These are phyloP conservation scores for Peltaster fructicola DNA, from an alignment of 2,329 filamentous ascomycete species.

Conservation along the genomic window DNA sequence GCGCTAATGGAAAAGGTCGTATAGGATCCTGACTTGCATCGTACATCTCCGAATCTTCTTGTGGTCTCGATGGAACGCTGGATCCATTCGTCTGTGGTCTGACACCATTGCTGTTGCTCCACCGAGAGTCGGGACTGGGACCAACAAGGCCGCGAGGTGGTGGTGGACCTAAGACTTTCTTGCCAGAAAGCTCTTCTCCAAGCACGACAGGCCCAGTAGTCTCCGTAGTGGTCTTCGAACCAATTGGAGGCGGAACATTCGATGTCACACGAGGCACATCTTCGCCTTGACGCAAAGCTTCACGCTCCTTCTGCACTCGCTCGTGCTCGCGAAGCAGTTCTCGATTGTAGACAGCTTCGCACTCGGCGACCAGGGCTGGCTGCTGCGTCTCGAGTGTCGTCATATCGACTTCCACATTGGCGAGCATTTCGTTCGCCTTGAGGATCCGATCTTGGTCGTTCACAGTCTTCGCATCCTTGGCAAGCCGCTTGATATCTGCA, in stretches of 20 bases:
- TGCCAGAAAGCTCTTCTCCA: constrained; percentile 45
- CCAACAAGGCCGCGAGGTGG: constrained; percentile 36
- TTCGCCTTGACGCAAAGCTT: constrained; percentile 45
- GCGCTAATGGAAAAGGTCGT: not conserved
- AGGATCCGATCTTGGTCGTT: constrained; percentile 71
- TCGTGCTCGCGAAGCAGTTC: constrained; percentile 48
- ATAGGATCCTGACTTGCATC: constrained; percentile 21
- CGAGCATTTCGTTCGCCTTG: constrained; percentile 77
- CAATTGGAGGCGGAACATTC: constrained; percentile 22
- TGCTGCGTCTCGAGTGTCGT: constrained; percentile 51
- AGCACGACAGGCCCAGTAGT: constrained; percentile 32
- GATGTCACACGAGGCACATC: constrained; percentile 23
- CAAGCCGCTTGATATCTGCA: constrained; percentile 67
- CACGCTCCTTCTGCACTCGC: constrained; percentile 29
- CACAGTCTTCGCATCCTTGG: constrained; percentile 64
- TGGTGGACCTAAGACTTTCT: constrained; percentile 25
- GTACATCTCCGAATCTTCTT: constrained; percentile 27
- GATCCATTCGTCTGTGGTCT: constrained; percentile 25
- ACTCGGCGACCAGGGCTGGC: constrained; percentile 48
- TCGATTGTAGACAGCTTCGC: constrained; percentile 62
- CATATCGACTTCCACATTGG: constrained; percentile 90
- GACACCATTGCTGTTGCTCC: constrained; percentile 24
- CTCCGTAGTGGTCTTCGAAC: constrained; percentile 26
- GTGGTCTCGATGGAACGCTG: constrained; percentile 19
- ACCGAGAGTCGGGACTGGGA: constrained; percentile 41